A percentile compares a stretch with the other conserved stretches of the same genome.
phyloP scores from a whole-genome alignment of 768 basidiomycete species.

The Phylloporus sp. region DNA sequence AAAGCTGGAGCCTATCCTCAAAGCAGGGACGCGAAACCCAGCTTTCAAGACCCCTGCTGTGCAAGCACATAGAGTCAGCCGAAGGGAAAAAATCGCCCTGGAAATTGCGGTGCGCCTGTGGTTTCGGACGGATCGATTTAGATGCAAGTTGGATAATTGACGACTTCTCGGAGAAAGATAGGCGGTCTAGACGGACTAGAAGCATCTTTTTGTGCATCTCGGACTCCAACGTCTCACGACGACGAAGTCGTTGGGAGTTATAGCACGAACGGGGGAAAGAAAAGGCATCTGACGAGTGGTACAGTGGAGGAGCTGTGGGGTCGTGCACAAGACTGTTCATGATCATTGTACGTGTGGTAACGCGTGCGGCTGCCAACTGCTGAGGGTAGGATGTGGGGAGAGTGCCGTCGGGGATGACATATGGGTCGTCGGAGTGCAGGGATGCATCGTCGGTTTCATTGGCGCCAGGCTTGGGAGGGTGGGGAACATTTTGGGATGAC shows the following conservation, averaged over 20 bases:
- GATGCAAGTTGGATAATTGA: slow-evolving; percentile 45
- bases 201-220: slow-evolving; percentile 50
- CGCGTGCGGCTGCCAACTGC: slow-evolving; percentile 30
- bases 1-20: slow-evolving; percentile 64
- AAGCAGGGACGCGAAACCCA: slow-evolving; percentile 76
- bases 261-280: slow-evolving; percentile 61
- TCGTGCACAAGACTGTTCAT: slow-evolving; percentile 42
- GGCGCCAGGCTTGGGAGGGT: slow-evolving; percentile 20
- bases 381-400: slow-evolving; percentile 19
- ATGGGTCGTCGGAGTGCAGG: slow-evolving; percentile 37
- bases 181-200: slow-evolving; percentile 40
- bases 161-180: slow-evolving; percentile 39
- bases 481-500: slow-evolving; percentile 21
- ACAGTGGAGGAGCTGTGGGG: slow-evolving; percentile 47
- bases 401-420: slow-evolving; percentile 18
- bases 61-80: slow-evolving; percentile 12
- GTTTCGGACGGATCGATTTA: slow-evolving; percentile 27
- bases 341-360: slow-evolving; percentile 42
- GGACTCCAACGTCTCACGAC: slow-evolving; percentile 39
- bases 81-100: slow-evolving; percentile 25
- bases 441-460: slow-evolving; percentile 34
- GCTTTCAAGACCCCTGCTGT: slow-evolving; percentile 55
- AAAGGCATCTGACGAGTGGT: slow-evolving; percentile 31
- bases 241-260: slow-evolving; percentile 33
- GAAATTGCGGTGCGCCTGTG: slow-evolving; percentile 33